Evolutionary conservation across 2,329 filamentous ascomycete species (phyloP), one percentile per base, ranked within the genome.

Genomic region (Alternaria postmessia): DNA sequence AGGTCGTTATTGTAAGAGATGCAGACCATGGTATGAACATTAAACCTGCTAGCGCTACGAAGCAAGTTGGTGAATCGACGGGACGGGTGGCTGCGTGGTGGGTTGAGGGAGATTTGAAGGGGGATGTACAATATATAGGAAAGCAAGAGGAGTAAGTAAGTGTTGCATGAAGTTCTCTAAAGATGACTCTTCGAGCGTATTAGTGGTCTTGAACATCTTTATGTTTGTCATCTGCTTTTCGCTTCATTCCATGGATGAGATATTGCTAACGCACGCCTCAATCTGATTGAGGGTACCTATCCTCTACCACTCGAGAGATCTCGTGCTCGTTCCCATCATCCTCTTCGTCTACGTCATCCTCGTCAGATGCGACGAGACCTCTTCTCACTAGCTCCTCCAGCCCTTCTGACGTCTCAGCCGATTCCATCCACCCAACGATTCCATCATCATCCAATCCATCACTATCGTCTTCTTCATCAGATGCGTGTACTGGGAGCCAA

Each of bases 401-500:
- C 8, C 12, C n/a, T 8, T 0, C n/a, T 12, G 2, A 5, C 36
- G 7, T 11, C 36, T 18, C 3, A 14, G n/a, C n/a, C 5, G 5
- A 8, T 11, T 20, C 4, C 36, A 20, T 39, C 0, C 8, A 39
- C 36, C 9, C 8, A 7, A 11, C 34, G 16, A 38, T 4, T n/a
- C 4, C 34, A 8, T n/a, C 6, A 24, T 38, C 34, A 12, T 4
- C 1, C 8, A 3, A 9, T 12, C 11, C 30, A 11, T 32, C 30
- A 12, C 30, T 12, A 4, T 32, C 30, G 30, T 12, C 30, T 4
- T 32, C 30, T 6, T 32, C 30, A 94, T 93, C 39, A 94, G 83
- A 78, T 93, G 90, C 41, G 87, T 89, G 73, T 89, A 90, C 79
- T 92, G 89, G 22, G 86, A 89, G 66, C 86, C 89, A 75, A 91